These are phyloP conservation scores for Salicornia ramosissima DNA, from an alignment of 148 eudicot genomes.

Conservation along the genomic window DNA sequence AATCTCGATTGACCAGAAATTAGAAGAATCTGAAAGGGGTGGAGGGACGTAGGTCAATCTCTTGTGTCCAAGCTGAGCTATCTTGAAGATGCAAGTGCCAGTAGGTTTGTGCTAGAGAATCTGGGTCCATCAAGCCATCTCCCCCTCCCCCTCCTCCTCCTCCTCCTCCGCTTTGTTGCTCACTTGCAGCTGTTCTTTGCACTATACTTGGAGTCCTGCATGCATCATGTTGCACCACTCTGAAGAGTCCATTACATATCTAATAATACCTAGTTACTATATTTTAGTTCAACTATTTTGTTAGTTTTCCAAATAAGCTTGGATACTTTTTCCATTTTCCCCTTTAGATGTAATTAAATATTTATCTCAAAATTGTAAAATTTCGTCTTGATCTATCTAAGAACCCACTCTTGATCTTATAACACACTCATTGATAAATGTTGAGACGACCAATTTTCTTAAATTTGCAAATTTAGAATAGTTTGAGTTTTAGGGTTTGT, in stretches of 20 bases:
- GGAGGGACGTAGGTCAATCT: conserved; percentile 70
- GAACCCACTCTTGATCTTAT: too few relatives aligned
- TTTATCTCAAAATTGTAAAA: neutral
- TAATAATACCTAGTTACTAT: neutral
- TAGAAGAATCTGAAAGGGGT: conserved; percentile 34
- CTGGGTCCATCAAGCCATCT: conserved; percentile 58
- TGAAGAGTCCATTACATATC: neutral
- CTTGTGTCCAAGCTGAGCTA: conserved; percentile 81
- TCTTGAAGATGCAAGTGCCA: conserved; percentile 79
- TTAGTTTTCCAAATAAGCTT: neutral
- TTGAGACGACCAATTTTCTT: too few relatives aligned
- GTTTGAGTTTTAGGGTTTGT: too few relatives aligned
- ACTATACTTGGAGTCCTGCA: conserved; percentile 27
- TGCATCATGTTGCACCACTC: conserved; percentile 15
- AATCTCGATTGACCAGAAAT: neutral
- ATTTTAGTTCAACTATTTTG: neutral
- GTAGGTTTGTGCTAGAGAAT: conserved; percentile 65
- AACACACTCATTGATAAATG: too few relatives aligned
- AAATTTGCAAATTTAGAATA: too few relatives aligned
- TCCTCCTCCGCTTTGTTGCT: conserved; percentile 29
- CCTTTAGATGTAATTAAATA: neutral
- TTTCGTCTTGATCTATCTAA: neutral
- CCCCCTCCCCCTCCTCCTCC: conserved; percentile 25
- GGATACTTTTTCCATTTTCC: neutral
- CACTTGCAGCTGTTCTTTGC: conserved; percentile 28